Evolutionary conservation across 139 green algal genomes (phyloP).

Genomic region (Chlorella sp.): DNA sequence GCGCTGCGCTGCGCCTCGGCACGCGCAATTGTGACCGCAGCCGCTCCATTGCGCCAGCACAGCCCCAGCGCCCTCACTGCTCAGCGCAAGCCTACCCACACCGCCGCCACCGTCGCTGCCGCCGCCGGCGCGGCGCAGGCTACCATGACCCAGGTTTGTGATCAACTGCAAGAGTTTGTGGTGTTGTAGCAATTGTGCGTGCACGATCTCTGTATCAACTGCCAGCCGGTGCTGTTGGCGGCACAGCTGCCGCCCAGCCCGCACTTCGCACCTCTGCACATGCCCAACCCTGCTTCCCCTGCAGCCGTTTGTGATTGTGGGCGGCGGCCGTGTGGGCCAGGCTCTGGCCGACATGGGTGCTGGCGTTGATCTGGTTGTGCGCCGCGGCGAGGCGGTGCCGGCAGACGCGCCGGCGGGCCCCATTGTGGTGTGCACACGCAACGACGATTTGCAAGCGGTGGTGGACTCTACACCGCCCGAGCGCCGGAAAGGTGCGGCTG

Average conservation of each 20-base stretch:
- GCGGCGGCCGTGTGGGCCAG: slow-evolving; percentile 82
- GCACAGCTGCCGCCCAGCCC: neutral
- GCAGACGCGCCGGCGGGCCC: slow-evolving; percentile 54
- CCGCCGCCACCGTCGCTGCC: neutral
- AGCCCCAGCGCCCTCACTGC: neutral
- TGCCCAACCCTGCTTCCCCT: neutral
- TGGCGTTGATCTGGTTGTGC: slow-evolving; percentile 70
- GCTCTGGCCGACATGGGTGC: slow-evolving; percentile 80
- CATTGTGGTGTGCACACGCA: slow-evolving; percentile 93
- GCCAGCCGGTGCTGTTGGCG: neutral
- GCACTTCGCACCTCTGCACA: neutral
- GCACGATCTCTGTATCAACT: neutral
- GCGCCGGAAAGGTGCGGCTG: slow-evolving; percentile 54
- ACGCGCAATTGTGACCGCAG: neutral
- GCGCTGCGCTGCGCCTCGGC: neutral
- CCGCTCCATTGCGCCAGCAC: neutral
- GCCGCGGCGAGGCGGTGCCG: slow-evolving; percentile 60
- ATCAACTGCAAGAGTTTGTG: neutral
- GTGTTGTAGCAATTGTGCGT: neutral
- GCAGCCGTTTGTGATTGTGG: slow-evolving; percentile 81
- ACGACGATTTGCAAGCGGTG: slow-evolving; percentile 83
- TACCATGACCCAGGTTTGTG: neutral
- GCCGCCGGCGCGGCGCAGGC: neutral
- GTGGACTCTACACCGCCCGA: slow-evolving; percentile 73
- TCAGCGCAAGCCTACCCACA: neutral